Conservation (phyloP, 768 basidiomycete genomes). For the Pisolithus marmoratus region DNA sequence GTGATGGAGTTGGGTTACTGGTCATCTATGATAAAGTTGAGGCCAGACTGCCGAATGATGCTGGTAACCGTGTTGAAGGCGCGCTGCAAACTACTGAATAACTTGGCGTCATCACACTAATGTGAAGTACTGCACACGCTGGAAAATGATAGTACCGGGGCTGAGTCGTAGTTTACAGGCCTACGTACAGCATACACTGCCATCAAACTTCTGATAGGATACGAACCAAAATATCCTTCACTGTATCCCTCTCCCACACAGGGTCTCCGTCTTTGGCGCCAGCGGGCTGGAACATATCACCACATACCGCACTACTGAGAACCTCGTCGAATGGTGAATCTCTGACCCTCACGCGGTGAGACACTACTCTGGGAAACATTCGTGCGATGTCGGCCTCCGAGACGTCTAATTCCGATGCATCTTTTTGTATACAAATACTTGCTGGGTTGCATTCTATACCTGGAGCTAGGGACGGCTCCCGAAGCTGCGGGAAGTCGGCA, state of each 20-base stretch:
- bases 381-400: constrained; percentile 73
- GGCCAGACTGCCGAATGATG: too few relatives aligned
- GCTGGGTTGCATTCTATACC: constrained; percentile 3
- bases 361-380: constrained; percentile 65
- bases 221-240: constrained; percentile 62
- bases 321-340: constrained; percentile 68
- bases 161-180: too few relatives aligned
- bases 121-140: too few relatives aligned
- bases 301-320: constrained; percentile 55
- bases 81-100: too few relatives aligned
- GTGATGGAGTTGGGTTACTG: constrained; percentile 36
- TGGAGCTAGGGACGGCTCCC: constrained; percentile 1
- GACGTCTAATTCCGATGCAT: constrained; percentile 44
- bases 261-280: constrained; percentile 13
- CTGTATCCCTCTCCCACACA: constrained; percentile 41
- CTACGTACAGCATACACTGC: neutral
- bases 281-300: constrained; percentile 34
- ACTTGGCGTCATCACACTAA: too few relatives aligned
- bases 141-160: too few relatives aligned
- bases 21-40: constrained; percentile 24
- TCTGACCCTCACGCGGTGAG: constrained; percentile 68
- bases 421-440: constrained; percentile 9
- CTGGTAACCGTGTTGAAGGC: too few relatives aligned
- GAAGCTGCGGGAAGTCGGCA: constrained; percentile 10
- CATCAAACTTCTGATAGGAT: constrained; percentile 47